phyloP scores from a whole-genome alignment of 768 basidiomycete genomes.

The Lyophyllum atratum region DNA sequence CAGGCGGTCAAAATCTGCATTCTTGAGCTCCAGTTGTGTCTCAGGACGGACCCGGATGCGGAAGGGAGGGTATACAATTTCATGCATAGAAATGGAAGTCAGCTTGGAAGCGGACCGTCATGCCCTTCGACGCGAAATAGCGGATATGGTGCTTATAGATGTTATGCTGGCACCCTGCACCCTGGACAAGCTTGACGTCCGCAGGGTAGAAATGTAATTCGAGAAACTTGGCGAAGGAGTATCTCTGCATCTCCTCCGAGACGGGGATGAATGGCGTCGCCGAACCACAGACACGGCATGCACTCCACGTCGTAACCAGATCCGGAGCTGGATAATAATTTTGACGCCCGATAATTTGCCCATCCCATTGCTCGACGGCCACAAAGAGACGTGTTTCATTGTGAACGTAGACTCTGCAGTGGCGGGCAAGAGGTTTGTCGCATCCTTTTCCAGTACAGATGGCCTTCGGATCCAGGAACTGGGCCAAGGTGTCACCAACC shows the following conservation, averaged over 20 bases:
- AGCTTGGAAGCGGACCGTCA: slow-evolving; percentile 87
- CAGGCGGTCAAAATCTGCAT: slow-evolving; percentile 82
- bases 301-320: slow-evolving; percentile 88
- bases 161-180: slow-evolving; percentile 91
- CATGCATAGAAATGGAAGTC: slow-evolving; percentile 82
- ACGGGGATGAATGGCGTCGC: slow-evolving; percentile 88
- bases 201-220: slow-evolving; percentile 96
- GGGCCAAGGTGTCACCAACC: slow-evolving; percentile 65
- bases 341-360: slow-evolving; percentile 63
- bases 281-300: slow-evolving; percentile 76
- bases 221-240: slow-evolving; percentile 95
- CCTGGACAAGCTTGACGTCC: slow-evolving; percentile 80
- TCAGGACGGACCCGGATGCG: slow-evolving; percentile 85
- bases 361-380: slow-evolving; percentile 88
- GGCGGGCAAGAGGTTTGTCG: slow-evolving; percentile 75
- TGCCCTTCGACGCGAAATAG: slow-evolving; percentile 82
- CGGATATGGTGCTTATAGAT: slow-evolving; percentile 92
- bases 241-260: slow-evolving; percentile 89
- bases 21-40: slow-evolving; percentile 86
- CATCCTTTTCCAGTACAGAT: slow-evolving; percentile 86
- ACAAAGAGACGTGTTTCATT: slow-evolving; percentile 81
- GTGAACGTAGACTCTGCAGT: slow-evolving; percentile 91
- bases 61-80: slow-evolving; percentile 88
- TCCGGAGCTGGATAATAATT: slow-evolving; percentile 63
- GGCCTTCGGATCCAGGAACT: slow-evolving; percentile 73